Conservation (phyloP, 2,329 filamentous ascomycete genomes). For the Curvularia eragrostidis region DNA sequence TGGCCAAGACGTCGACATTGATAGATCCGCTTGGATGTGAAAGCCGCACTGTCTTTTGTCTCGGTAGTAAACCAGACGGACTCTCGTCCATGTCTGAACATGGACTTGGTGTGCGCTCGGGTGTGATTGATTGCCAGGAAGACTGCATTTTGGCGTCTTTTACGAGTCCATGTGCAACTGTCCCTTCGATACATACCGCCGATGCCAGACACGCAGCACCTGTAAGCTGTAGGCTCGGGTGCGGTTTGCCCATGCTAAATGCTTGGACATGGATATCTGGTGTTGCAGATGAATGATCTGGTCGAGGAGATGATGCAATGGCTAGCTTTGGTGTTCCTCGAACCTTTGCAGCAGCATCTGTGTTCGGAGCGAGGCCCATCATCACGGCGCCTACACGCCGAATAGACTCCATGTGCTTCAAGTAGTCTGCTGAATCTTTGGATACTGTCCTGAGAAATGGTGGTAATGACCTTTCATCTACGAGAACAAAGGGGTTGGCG, state of each 20-base stretch:
- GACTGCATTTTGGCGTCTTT: constrained; percentile 1
- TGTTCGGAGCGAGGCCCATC: constrained; percentile 63
- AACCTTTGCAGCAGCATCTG: constrained; percentile 48
- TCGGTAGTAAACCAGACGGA: constrained; percentile 8
- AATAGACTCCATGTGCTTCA: constrained; percentile 63
- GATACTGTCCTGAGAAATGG: constrained; percentile 54
- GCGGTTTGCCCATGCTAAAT: constrained; percentile 44
- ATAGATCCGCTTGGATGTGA: constrained; percentile 38
- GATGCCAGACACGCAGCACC: constrained; percentile 42
- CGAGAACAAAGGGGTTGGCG: constrained; percentile 68
- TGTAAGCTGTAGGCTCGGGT: constrained; percentile 44
- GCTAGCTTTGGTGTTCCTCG: constrained; percentile 67
- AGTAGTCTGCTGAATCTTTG: constrained; percentile 51
- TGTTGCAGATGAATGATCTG: background rate
- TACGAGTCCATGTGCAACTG: constrained; percentile 29
- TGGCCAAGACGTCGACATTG: constrained; percentile 31
- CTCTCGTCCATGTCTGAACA: constrained; percentile 9
- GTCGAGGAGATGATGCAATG: constrained; percentile 53
- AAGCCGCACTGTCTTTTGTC: constrained; percentile 18
- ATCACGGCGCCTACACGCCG: constrained; percentile 61
- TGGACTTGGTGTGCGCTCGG: constrained; percentile 22
- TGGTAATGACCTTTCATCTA: constrained; percentile 61
- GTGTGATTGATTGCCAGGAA: constrained; percentile 12
- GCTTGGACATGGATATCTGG: constrained; percentile 31
- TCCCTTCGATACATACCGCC: constrained; percentile 39